A percentile compares a stretch with the other conserved stretches of the same genome.
These are phyloP conservation scores for Pythium dissimile DNA, from an alignment of 352 stramenopile genomes.

Conservation along the genomic window DNA sequence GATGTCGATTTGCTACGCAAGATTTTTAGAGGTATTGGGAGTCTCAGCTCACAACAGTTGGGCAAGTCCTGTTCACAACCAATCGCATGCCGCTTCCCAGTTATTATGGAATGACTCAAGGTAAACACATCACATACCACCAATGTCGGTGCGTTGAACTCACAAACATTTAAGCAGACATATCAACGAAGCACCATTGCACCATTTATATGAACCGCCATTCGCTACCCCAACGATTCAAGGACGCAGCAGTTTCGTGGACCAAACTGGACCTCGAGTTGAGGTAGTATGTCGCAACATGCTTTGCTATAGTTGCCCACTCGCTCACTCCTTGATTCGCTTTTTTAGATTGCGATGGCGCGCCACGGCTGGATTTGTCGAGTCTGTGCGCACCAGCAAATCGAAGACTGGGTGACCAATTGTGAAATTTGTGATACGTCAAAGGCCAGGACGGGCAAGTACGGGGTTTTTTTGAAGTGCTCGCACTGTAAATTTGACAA, in stretches of 20 bases:
- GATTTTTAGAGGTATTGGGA: conserved; percentile 54
- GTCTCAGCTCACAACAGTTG: conserved; percentile 16
- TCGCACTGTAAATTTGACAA: conserved; percentile 72
- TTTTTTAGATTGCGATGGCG: conserved; percentile 19
- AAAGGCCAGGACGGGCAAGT: conserved; percentile 43
- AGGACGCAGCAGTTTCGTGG: conserved; percentile 27
- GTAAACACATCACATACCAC: background rate
- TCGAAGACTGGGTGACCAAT: conserved; percentile 62
- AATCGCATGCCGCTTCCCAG: background rate
- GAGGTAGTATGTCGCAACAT: no score
- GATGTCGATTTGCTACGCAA: conserved; percentile 45
- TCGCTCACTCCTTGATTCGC: background rate
- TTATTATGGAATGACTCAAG: background rate
- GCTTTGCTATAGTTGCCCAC: no score
- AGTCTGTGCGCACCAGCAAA: conserved; percentile 64
- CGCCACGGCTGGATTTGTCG: conserved; percentile 62
- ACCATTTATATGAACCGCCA: conserved; percentile 26
- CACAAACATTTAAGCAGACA: no score
- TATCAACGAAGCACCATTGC: no score
- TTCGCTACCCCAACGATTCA: conserved; percentile 30
- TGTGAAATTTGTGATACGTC: conserved; percentile 73
- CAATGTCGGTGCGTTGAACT: background rate
- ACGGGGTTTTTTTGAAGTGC: conserved; percentile 56
- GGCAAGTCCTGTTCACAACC: conserved; percentile 8
- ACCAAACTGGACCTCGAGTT: conserved; percentile 30